Percentiles rank a stretch among this genome's conserved stretches.
phyloP scores from a whole-genome alignment of 176 grass and related monocot genomes.

The Puccinellia tenuiflora region DNA sequence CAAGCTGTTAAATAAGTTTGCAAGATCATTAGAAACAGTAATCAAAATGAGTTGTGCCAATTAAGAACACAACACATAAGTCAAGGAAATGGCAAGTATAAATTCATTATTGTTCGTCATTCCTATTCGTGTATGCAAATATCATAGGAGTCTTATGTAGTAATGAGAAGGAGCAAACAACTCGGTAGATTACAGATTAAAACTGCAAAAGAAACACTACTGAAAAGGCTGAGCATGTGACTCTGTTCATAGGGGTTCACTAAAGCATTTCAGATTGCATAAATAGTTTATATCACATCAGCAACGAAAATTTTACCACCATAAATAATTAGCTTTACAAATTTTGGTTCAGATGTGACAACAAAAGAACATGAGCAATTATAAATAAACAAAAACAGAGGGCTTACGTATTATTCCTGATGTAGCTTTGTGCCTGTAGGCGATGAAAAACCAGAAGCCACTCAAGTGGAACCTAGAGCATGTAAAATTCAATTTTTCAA shows the following conservation, averaged over 20 bases:
- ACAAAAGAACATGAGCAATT: not conserved
- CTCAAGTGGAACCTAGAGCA: conserved; percentile 54
- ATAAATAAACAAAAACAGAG: not conserved
- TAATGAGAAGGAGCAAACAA: not conserved
- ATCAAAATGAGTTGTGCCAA: not conserved
- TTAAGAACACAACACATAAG: not conserved
- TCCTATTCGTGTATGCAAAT: not conserved
- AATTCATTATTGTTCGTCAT: not conserved
- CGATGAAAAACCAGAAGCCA: conserved; percentile 51
- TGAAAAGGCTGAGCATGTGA: not conserved
- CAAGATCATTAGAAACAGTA: not conserved
- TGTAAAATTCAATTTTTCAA: not conserved
- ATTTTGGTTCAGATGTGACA: not conserved
- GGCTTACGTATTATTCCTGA: conserved; percentile 44
- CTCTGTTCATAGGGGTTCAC: not conserved
- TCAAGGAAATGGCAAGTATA: not conserved
- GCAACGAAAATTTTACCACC: not conserved
- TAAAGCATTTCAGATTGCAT: not conserved
- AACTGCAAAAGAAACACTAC: not conserved
- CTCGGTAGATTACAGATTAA: not conserved
- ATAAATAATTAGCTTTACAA: not conserved
- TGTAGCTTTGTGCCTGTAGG: conserved; percentile 25
- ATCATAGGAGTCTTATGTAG: not conserved
- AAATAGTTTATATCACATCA: not conserved
- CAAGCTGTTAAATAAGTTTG: conserved; percentile 19